A percentile compares a stretch with the other conserved stretches of the same genome.
Evolutionary conservation across 495 filamentous ascomycete genomes (phyloP).

Genomic region (Xylona heveae): DNA sequence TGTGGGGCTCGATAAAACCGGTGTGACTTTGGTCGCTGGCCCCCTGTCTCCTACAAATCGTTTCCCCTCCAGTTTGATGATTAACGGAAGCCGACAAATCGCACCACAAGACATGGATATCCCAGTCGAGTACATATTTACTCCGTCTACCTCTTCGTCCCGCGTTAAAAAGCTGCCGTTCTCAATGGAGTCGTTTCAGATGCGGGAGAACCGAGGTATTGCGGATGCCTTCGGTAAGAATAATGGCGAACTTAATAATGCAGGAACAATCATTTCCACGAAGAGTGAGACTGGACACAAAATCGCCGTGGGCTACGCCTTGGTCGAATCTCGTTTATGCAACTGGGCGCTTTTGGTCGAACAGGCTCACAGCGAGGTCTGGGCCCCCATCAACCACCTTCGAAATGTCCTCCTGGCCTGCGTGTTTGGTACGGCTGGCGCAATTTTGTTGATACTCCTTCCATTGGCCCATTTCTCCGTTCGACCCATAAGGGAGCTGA

Average conservation of each 20-base stretch:
- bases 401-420: conserved; percentile 61
- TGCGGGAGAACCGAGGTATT: too few relatives aligned
- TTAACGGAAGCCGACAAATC: conserved; percentile 3
- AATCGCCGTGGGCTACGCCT: conserved; percentile 54
- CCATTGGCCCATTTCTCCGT: conserved; percentile 65
- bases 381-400: conserved; percentile 47
- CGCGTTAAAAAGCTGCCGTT: conserved; percentile 29
- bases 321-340: conserved; percentile 37
- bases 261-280: conserved; percentile 40
- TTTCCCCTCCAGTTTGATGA: conserved; percentile 22
- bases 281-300: conserved; percentile 40
- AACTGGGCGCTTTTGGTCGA: conserved; percentile 72
- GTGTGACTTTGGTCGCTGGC: conserved; percentile 44
- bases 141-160: conserved; percentile 16
- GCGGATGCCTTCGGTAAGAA: conserved; percentile 26
- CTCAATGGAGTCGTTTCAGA: conserved; percentile 28
- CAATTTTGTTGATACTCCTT: conserved; percentile 42
- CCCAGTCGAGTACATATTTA: conserved; percentile 23
- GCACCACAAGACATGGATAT: conserved; percentile 3
- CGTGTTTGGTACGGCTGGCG: conserved; percentile 61
- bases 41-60: conserved; percentile 40
- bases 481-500: conserved; percentile 55
- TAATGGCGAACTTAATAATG: conserved; percentile 29
- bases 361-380: conserved; percentile 49
- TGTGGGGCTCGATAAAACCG: conserved; percentile 47